These are phyloP conservation scores for Fusarium tuaranense DNA, from an alignment of 2,329 filamentous ascomycete genomes.

Conservation along the genomic window DNA sequence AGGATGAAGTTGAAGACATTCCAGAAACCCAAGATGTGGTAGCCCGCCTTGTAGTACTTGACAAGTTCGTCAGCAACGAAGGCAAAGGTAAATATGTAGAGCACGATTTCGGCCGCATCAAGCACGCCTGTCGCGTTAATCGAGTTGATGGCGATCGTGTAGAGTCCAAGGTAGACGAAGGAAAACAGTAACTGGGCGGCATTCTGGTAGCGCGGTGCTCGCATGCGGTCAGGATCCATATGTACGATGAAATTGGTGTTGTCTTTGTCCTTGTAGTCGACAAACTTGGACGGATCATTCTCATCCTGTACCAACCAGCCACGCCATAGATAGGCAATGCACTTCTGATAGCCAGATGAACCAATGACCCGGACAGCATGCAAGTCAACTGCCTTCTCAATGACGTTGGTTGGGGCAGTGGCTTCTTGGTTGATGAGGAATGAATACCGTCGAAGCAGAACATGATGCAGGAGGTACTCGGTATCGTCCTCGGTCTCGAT, in stretches of 20 bases:
- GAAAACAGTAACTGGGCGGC: conserved; percentile 87
- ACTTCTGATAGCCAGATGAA: conserved; percentile 95
- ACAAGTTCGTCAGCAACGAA: conserved; percentile 89
- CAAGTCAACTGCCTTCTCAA: conserved; percentile 93
- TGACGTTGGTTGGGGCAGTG: conserved; percentile 83
- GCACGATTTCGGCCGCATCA: conserved; percentile 82
- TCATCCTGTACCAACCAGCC: conserved; percentile 98
- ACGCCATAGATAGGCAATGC: conserved; percentile 90
- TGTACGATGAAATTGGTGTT: conserved; percentile 83
- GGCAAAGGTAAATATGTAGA: conserved; percentile 92
- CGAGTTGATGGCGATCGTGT: conserved; percentile 92
- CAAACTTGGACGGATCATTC: conserved; percentile 87
- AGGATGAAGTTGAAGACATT: conserved; percentile 92
- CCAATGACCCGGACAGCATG: conserved; percentile 91
- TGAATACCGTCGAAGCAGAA: conserved; percentile 90
- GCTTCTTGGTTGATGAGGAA: conserved; percentile 78
- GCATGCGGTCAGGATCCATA: conserved; percentile 94
- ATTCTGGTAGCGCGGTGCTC: conserved; percentile 93
- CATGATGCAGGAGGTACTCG: conserved; percentile 80
- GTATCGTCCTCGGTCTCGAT: conserved; percentile 89
- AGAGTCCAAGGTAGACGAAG: conserved; percentile 84
- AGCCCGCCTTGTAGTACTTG: conserved; percentile 95
- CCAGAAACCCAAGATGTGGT: conserved; percentile 95
- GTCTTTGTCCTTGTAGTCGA: conserved; percentile 86
- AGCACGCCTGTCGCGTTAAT: conserved; percentile 88